phyloP scores from a whole-genome alignment of 768 basidiomycete genomes.

The Russula sp. region DNA sequence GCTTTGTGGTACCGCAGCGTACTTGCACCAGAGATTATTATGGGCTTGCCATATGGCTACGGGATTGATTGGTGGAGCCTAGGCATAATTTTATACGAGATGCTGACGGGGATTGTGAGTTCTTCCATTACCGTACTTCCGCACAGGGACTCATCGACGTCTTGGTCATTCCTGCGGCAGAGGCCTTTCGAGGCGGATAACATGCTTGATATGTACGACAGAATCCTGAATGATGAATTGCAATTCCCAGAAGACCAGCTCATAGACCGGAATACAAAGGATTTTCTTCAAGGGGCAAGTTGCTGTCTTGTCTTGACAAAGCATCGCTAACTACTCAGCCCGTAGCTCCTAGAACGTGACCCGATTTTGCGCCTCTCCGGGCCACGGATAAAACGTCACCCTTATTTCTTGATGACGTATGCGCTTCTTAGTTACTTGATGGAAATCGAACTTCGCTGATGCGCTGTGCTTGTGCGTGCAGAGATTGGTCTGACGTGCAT shows the following conservation, averaged over 20 bases:
- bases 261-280: constrained; percentile 91
- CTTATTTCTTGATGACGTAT: constrained; percentile 87
- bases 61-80: constrained; percentile 99
- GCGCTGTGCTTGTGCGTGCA: constrained; percentile 37
- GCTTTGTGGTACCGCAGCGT: constrained; percentile 94
- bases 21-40: constrained; percentile 97
- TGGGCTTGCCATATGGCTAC: constrained; percentile 84
- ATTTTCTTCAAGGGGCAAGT: constrained; percentile 87
- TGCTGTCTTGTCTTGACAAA: neutral
- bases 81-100: constrained; percentile 96
- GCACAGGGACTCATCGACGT: constrained; percentile 16
- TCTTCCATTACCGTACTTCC: constrained; percentile 19
- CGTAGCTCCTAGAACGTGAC: constrained; percentile 81
- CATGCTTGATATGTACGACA: constrained; percentile 92
- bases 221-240: constrained; percentile 86
- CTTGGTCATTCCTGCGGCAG: constrained; percentile 41
- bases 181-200: constrained; percentile 95
- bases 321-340: constrained; percentile 7
- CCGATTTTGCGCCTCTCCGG: constrained; percentile 89
- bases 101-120: constrained; percentile 92
- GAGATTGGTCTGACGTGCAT: constrained; percentile 92
- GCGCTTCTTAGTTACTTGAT: constrained; percentile 37
- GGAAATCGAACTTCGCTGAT: constrained; percentile 41
- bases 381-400: constrained; percentile 88
- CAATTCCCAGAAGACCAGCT: constrained; percentile 84